Percentiles rank a stretch among this genome's conserved stretches.
Evolutionary conservation across 2,329 filamentous ascomycete genomes (phyloP).

Genomic region (Colletotrichum aenigma): DNA sequence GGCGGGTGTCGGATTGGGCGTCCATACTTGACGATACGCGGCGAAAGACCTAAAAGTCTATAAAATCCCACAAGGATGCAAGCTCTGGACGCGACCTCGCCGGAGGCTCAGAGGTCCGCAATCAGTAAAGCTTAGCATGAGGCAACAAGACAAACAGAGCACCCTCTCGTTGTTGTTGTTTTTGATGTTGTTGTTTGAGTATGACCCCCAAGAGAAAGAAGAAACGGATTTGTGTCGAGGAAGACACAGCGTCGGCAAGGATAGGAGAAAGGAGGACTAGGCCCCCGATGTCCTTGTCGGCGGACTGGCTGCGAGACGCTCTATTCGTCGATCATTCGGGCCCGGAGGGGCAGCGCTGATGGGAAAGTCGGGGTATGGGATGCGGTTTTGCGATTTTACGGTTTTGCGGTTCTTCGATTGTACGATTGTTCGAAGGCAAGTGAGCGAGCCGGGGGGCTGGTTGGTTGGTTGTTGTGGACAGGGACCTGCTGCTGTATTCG

Average conservation of each 20-base stretch:
- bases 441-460: not conserved
- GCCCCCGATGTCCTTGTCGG: not conserved
- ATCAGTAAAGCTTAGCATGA: conserved; percentile 8
- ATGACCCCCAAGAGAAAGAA: not conserved
- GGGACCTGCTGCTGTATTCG: not conserved
- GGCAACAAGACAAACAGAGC: not conserved
- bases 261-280: not conserved
- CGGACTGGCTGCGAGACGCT: not conserved
- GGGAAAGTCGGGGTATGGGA: conserved; percentile 1
- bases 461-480: not conserved
- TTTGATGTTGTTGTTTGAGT: not conserved
- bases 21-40: not conserved
- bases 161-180: not conserved
- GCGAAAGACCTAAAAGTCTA: conserved; percentile 11
- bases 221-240: not conserved
- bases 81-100: conserved; percentile 11
- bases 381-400: not conserved
- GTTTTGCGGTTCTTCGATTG: not conserved
- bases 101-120: conserved; percentile 9
- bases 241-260: not conserved
- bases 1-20: not conserved
- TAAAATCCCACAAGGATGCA: not conserved
- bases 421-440: not conserved
- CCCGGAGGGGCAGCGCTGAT: not conserved
- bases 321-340: not conserved